Evolutionary conservation across 2,329 filamentous ascomycete genomes (phyloP).

Genomic region (Cladophialophora bantiana): DNA sequence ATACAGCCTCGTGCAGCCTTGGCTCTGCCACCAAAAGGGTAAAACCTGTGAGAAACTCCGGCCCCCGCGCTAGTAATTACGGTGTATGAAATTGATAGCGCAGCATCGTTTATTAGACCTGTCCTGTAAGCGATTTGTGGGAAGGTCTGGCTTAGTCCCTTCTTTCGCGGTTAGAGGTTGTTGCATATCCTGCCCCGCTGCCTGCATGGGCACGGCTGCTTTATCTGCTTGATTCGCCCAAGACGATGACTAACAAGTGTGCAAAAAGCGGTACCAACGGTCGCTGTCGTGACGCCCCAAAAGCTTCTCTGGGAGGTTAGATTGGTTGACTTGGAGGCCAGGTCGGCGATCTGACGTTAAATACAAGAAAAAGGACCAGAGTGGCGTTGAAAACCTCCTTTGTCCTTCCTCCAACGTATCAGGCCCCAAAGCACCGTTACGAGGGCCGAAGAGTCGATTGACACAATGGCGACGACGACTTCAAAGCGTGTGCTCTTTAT

Average conservation of each 20-base stretch:
- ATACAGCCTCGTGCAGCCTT: background rate
- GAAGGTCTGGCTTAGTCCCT: background rate
- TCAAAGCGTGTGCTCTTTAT: constrained; percentile 17
- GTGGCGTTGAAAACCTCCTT: background rate
- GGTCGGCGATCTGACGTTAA: background rate
- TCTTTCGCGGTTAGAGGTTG: background rate
- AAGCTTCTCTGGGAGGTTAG: background rate
- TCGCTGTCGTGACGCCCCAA: background rate
- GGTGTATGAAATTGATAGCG: no score
- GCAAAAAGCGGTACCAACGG: background rate
- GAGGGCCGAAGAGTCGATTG: background rate
- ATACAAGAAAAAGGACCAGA: background rate
- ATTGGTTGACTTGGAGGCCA: background rate
- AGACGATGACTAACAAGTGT: background rate
- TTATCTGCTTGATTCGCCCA: background rate
- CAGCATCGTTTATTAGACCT: no score
- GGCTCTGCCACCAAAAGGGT: background rate
- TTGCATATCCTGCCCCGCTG: background rate
- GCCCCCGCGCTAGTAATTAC: no score
- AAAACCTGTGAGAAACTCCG: no score
- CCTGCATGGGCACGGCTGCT: background rate
- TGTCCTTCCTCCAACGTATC: background rate
- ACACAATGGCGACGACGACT: background rate
- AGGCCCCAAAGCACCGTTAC: background rate
- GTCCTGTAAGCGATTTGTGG: background rate